These are phyloP conservation scores for Silene vulgaris DNA, from an alignment of 179 eudicot species.

Conservation along the genomic window DNA sequence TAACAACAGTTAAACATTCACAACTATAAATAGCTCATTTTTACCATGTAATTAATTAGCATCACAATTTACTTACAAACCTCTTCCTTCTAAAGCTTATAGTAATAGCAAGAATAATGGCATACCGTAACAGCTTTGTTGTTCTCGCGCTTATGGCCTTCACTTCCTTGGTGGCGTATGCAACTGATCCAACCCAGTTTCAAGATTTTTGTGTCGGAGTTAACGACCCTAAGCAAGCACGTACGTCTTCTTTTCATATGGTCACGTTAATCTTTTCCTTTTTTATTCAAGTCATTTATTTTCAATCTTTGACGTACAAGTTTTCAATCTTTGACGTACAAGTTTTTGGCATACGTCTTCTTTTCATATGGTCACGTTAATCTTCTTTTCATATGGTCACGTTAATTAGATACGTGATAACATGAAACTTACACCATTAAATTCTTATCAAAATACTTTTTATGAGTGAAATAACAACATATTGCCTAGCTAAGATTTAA, in stretches of 20 bases:
- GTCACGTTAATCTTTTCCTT: too few species aligned
- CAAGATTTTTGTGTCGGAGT: constrained; percentile 19
- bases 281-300: background rate
- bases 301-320: background rate
- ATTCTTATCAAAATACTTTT: background rate
- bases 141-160: background rate
- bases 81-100: too few species aligned
- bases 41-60: too few species aligned
- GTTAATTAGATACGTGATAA: background rate
- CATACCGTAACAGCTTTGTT: constrained; percentile 4
- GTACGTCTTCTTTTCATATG: background rate
- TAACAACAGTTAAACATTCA: too few species aligned
- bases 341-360: too few species aligned
- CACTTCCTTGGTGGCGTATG: constrained; percentile 17
- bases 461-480: too few species aligned
- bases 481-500: too few species aligned
- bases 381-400: too few species aligned
- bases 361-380: too few species aligned
- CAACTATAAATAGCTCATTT: too few species aligned
- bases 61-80: too few species aligned
- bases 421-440: background rate
- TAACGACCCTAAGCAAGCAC: constrained; percentile 13
- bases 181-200: constrained; percentile 7
- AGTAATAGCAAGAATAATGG: background rate
- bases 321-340: background rate